Evolutionary conservation across 2,329 filamentous ascomycete genomes (phyloP), one percentile per base, ranked within the genome.

Genomic region (Alternaria rosae): DNA sequence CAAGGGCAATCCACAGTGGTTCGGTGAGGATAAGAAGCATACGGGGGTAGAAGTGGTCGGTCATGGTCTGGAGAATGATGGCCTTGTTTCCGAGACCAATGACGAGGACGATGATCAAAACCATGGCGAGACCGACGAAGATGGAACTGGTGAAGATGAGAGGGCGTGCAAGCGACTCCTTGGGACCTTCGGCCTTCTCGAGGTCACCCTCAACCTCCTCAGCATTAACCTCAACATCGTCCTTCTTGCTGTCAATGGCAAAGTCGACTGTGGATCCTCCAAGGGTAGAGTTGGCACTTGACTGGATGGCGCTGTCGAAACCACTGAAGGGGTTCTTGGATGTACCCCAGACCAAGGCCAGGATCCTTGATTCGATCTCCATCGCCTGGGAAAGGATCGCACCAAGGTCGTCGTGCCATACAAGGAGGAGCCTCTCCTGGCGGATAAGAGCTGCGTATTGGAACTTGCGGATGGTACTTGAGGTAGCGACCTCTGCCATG

Each of bases 361-460:
- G 91, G 42, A 94, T 83, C 77, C 93, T 90, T 1, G 86, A 86
- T 78, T 94, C 91, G 62, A 94, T 92, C 21, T 85, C 84, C 76
- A 89, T 89, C 47, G 91, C 91, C 57, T 91, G 84, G 57, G 86
- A 81, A 8, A 93, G 84, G 13, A 94, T 82, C 70, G 92, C 89
- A 56, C 89, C 82, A 2, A 91, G 86, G 57, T 93, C 90, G 69
- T 94, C 91, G 64, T 94, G 91, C 91, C 92, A 94, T 2, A 94
- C 91, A 2, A 94, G 83, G 2, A 94, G 81, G 4, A 93, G 82
- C 6, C 87, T 87, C 66, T 92, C 89, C 0, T 87, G 87, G 2
- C 90, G 89, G 45, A 94, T 86, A 72, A 94, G 93, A 15, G 92
- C 91, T 6, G 91, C 91, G 70, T 91, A 93, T 75, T 94, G 91